Percentiles rank a stretch among this genome's conserved stretches.
Evolutionary conservation across 495 filamentous ascomycete genomes (phyloP).

Genomic region (Ramalina peruviana): DNA sequence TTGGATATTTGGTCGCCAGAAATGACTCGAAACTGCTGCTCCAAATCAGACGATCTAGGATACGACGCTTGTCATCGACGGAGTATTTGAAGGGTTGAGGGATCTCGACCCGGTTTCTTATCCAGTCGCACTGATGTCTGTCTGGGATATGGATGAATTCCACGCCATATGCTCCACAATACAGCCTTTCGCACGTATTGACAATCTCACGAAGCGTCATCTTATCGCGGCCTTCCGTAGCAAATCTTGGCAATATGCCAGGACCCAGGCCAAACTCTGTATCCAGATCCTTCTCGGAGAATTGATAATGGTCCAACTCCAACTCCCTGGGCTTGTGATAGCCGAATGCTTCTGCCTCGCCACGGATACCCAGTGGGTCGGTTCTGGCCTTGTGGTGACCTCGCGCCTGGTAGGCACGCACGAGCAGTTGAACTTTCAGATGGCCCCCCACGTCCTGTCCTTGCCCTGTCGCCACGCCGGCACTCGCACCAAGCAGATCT

Average conservation of each 20-base stretch:
- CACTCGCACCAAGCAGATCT: constrained; percentile 43
- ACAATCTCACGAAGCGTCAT: constrained; percentile 96
- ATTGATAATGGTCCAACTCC: constrained; percentile 81
- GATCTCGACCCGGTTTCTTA: constrained; percentile 85
- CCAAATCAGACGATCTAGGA: constrained; percentile 96
- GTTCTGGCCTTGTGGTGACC: constrained; percentile 97
- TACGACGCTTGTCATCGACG: constrained; percentile 90
- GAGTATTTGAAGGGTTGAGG: constrained; percentile 91
- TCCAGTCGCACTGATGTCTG: constrained; percentile 95
- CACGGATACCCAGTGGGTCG: constrained; percentile 87
- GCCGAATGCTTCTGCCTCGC: constrained; percentile 70
- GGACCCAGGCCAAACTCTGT: constrained; percentile 85
- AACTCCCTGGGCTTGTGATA: constrained; percentile 86
- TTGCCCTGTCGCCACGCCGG: constrained; percentile 49
- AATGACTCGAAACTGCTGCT: constrained; percentile 91
- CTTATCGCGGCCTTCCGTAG: constrained; percentile 71
- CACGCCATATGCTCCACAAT: constrained; percentile 91
- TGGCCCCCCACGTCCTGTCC: constrained; percentile 86
- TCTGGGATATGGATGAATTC: constrained; percentile 99
- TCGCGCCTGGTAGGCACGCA: constrained; percentile 93
- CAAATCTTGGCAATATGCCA: constrained; percentile 90
- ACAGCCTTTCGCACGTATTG: constrained; percentile 80
- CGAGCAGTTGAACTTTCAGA: constrained; percentile 93
- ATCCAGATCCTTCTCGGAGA: constrained; percentile 88
- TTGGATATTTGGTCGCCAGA: constrained; percentile 92